phyloP scores from a whole-genome alignment of 805 yeast species.

The Starmerella vitae region DNA sequence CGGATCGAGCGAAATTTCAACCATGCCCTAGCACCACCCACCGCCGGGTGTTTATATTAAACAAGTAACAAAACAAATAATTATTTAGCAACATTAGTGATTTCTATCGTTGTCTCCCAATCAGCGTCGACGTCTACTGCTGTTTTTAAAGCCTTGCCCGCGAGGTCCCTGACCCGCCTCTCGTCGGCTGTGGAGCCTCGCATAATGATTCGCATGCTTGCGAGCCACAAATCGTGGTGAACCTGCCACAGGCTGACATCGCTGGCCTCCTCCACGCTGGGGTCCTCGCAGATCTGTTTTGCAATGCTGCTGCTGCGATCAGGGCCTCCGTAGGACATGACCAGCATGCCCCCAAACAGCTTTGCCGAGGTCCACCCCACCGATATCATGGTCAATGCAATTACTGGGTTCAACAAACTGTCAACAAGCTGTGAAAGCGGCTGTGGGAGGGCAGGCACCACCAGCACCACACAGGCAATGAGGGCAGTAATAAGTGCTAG shows the following conservation, averaged over 20 bases:
- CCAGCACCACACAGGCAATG: conserved; percentile 24
- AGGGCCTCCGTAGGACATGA: conserved; percentile 32
- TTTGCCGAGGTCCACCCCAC: conserved; percentile 32
- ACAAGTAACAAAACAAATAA: no score
- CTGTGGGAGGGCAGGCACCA: conserved; percentile 24
- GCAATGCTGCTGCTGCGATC: conserved; percentile 25
- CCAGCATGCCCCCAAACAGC: conserved; percentile 32
- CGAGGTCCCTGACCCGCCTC: conserved; percentile 24
- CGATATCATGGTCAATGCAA: conserved; percentile 31
- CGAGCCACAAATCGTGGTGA: conserved; percentile 32
- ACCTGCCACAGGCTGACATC: conserved; percentile 33
- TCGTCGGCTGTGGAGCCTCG: conserved; percentile 27
- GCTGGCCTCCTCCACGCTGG: conserved; percentile 24
- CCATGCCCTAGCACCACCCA: no score
- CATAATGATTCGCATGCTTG: conserved; percentile 27
- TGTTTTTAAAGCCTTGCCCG: conserved; percentile 21
- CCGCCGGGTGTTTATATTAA: no score
- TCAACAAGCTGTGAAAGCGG: conserved; percentile 24
- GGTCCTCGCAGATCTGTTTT: conserved; percentile 20
- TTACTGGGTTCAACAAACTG: conserved; percentile 27
- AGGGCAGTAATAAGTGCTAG: conserved; percentile 21
- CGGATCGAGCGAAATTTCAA: not conserved
- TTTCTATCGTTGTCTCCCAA: conserved; percentile 31
- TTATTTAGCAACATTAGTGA: no score
- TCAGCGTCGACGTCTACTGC: conserved; percentile 20